phyloP scores from a whole-genome alignment of 352 stramenopile species.

The Globisporangium megalacanthum region DNA sequence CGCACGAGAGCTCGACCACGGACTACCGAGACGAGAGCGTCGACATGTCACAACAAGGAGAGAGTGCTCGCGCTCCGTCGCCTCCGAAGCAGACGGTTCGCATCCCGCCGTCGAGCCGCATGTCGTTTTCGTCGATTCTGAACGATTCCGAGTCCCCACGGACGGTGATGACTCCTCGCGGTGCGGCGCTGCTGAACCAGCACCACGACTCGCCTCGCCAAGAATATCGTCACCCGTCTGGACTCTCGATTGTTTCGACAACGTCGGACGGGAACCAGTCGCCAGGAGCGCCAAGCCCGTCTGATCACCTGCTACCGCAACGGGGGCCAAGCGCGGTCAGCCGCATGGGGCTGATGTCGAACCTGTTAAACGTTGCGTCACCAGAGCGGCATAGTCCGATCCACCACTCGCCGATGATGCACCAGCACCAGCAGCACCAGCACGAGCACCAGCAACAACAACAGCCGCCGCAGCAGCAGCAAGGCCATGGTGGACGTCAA shows the following conservation, averaged over 20 bases:
- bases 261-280: conserved; percentile 22
- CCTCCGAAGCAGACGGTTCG: conserved; percentile 17
- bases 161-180: conserved; percentile 12
- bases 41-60: neutral
- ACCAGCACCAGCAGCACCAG: conserved; percentile 24
- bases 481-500: conserved; percentile 28
- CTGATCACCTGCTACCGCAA: conserved; percentile 50
- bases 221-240: conserved; percentile 15
- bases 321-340: conserved; percentile 25
- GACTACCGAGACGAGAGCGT: conserved; percentile 2
- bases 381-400: conserved; percentile 33
- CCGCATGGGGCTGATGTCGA: conserved; percentile 75
- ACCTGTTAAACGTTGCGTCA: conserved; percentile 66
- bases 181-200: conserved; percentile 10
- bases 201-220: conserved; percentile 16
- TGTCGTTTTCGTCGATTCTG: conserved; percentile 88
- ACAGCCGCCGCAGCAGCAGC: neutral
- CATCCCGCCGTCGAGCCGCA: conserved; percentile 53
- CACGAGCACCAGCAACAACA: neutral
- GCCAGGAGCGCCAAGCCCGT: conserved; percentile 36
- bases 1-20: neutral
- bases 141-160: conserved; percentile 72
- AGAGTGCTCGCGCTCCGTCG: conserved; percentile 3
- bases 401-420: conserved; percentile 39
- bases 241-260: conserved; percentile 19